These are phyloP conservation scores for Wickerhamomyces pijperi DNA, from an alignment of 805 yeast genomes.

Conservation along the genomic window DNA sequence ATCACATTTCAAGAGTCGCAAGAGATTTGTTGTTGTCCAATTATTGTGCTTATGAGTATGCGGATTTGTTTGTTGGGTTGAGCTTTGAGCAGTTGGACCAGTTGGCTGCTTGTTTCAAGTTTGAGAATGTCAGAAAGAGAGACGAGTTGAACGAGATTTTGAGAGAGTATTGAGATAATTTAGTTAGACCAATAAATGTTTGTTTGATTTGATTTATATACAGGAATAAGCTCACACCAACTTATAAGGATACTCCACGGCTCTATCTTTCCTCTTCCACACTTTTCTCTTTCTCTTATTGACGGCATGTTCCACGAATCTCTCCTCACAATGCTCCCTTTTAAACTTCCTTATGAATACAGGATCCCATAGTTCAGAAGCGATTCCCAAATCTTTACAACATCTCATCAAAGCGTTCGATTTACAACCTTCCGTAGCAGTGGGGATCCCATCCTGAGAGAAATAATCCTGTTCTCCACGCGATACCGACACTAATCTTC, in stretches of 20 bases:
- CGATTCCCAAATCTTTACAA: slow-evolving; percentile 94
- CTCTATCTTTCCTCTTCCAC: slow-evolving; percentile 82
- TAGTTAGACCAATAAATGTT: no score
- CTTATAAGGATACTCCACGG: slow-evolving; percentile 80
- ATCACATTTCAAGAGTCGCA: slow-evolving; percentile 27
- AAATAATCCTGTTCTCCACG: slow-evolving; percentile 95
- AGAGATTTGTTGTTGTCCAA: slow-evolving; percentile 34
- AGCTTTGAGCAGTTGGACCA: slow-evolving; percentile 36
- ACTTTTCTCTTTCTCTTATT: slow-evolving; percentile 81
- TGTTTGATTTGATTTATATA: no score
- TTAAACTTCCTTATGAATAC: slow-evolving; percentile 66
- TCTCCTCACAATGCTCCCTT: slow-evolving; percentile 58
- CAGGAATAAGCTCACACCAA: slow-evolving; percentile 12
- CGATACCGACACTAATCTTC: slow-evolving; percentile 81
- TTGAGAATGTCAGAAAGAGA: slow-evolving; percentile 32
- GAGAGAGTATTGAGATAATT: slow-evolving; percentile 5
- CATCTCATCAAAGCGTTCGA: slow-evolving; percentile 96
- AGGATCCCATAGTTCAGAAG: slow-evolving; percentile 97
- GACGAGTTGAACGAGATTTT: slow-evolving; percentile 26
- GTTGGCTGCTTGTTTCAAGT: slow-evolving; percentile 38
- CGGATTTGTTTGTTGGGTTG: slow-evolving; percentile 30
- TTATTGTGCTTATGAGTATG: slow-evolving; percentile 32
- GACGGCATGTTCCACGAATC: slow-evolving; percentile 73
- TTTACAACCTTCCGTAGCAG: slow-evolving; percentile 96
- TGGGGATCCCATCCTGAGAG: slow-evolving; percentile 76